A percentile compares a stretch with the other conserved stretches of the same genome.
These are phyloP conservation scores for Pseudoneurospora amorphoporcata DNA, from an alignment of 495 filamentous ascomycete genomes.

Conservation along the genomic window DNA sequence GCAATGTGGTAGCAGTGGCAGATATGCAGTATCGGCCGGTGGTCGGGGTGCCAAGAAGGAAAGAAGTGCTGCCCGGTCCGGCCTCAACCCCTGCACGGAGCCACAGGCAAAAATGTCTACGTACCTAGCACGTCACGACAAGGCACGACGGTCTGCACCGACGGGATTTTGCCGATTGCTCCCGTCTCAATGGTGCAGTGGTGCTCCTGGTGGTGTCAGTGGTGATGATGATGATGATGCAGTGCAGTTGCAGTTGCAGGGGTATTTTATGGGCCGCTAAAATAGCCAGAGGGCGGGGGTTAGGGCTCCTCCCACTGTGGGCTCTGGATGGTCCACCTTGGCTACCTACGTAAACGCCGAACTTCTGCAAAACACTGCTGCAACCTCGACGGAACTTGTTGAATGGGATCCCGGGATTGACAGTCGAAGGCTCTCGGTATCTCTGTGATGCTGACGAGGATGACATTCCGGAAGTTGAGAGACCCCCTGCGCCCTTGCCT, in stretches of 20 bases:
- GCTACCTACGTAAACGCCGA: not conserved
- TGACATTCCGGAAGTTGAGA: not conserved
- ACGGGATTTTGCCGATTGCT: not conserved
- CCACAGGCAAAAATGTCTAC: not conserved
- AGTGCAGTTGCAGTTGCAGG: not conserved
- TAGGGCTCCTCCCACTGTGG: not conserved
- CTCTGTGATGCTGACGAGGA: not conserved
- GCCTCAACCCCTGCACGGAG: not conserved
- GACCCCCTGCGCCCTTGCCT: not conserved
- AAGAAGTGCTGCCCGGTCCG: not conserved
- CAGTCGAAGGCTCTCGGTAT: not conserved
- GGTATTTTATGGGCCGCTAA: not conserved
- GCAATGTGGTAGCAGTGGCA: not conserved
- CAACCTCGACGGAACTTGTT: not conserved
- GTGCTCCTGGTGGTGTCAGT: not conserved
- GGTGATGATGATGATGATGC: not conserved
- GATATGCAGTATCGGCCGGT: not conserved
- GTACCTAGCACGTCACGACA: not conserved
- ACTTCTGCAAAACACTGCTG: not conserved
- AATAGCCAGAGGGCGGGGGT: not conserved
- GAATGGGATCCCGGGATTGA: not conserved
- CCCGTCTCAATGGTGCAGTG: not conserved
- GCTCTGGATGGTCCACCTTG: not conserved
- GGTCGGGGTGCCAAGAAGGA: not conserved
- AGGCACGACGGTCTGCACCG: not conserved